Evolutionary conservation across 192 early-diverging fungal genomes (phyloP), one percentile per base, ranked within the genome.

Genomic region (Gamsiella multidivaricata): DNA sequence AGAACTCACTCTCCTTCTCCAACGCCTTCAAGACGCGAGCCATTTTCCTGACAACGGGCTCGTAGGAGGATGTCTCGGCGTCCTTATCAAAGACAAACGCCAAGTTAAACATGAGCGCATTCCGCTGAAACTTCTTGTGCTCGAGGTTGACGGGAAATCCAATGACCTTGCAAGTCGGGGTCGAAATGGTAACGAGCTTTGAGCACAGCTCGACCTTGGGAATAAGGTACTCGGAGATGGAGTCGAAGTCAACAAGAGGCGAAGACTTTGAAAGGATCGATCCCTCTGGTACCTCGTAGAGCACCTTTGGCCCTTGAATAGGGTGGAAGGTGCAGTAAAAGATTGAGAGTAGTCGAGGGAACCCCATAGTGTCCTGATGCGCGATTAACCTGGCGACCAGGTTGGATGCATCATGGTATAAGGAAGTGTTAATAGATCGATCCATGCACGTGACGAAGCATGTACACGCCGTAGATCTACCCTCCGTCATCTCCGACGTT

Each of bases 31-130:
- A 61, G 28, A 94, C 85, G 7, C 92, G 71, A 0, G 96, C 94
- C 45, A 99, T 86, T 52, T 97, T 96, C 34, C 90, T 80, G 0
- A 97, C 95, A 36, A 98, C 89, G 39, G 95, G 92, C 52, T 96
- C 94, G 58, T 95, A 97, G 41, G 90, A 89, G 32, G 82, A 83
- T 29, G 91, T 94, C 45, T 95, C 90, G 1, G 92, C 94, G 20
- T 87, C 80, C 42, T 87, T 88, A 53, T 95, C 93, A 86, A 99
- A 98, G 14, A 95, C 92, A 88, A 99, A 97, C 58, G 94, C 92
- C 49, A 97, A 84, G 80, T 99, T 99, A 83, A 96, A 99, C 28
- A 95, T 86, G 51, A 97, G 83, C 31, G 87, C 90, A 80, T 96
- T 97, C 23, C 97, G 84, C 53, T 83, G 80, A 62, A 95, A 94